Conservation (phyloP, 768 basidiomycete species). For the Suillus cothurnatus region DNA sequence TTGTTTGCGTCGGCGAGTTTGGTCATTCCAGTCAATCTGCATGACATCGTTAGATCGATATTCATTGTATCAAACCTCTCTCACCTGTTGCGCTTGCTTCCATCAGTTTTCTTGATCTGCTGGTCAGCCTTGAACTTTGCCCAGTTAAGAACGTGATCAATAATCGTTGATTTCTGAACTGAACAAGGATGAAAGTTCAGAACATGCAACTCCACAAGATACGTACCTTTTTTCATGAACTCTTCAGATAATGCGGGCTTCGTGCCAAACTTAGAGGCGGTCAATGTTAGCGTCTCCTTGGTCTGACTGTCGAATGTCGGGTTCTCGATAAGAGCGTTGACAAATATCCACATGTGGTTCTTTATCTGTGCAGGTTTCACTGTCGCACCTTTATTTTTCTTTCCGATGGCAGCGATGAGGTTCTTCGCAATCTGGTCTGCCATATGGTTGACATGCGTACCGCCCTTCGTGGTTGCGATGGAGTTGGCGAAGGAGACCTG, state of each 20-base stretch:
- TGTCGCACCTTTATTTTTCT: conserved; percentile 97
- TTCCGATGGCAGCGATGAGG: conserved; percentile 77
- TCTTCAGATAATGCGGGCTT: conserved; percentile 86
- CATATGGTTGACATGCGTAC: conserved; percentile 85
- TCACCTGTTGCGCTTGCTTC: conserved; percentile 83
- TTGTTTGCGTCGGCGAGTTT: conserved; percentile 98
- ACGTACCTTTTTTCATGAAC: conserved; percentile 91
- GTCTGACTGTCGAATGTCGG: conserved; percentile 99
- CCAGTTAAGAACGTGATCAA: conserved; percentile 93
- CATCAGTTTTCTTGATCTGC: conserved; percentile 95
- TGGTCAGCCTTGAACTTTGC: conserved; percentile 97
- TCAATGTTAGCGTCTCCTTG: conserved; percentile 91
- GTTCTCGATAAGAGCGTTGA: conserved; percentile 95
- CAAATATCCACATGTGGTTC: conserved; percentile 98
- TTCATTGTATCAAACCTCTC: conserved; percentile 19
- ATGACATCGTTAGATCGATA: conserved; percentile 6
- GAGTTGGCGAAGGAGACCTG: conserved; percentile 98
- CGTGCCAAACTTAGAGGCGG: conserved; percentile 86
- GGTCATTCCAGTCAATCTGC: conserved; percentile 84
- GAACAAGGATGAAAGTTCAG: conserved; percentile 5
- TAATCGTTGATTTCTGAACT: conserved; percentile 89
- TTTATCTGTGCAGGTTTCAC: conserved; percentile 94
- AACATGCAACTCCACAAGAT: conserved; percentile 1
- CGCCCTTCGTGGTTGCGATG: conserved; percentile 95
- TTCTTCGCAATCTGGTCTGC: conserved; percentile 90